These are phyloP conservation scores for Globisporangium parvum DNA, from an alignment of 352 stramenopile species.

Conservation along the genomic window DNA sequence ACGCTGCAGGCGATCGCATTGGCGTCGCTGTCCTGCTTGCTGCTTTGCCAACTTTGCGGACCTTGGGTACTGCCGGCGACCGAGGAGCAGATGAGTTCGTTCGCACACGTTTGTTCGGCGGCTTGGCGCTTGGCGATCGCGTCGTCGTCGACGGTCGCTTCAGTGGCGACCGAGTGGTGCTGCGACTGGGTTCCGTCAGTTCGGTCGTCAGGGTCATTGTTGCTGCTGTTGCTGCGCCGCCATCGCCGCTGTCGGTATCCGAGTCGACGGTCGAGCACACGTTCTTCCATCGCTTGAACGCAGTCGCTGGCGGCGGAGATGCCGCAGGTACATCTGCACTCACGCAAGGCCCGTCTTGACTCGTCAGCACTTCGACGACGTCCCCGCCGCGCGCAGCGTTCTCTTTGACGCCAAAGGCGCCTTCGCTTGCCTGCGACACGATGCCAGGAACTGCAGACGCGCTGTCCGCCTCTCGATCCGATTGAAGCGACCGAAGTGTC, in stretches of 20 bases:
- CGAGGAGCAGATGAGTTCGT: not conserved
- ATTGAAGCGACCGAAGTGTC: conserved; percentile 35
- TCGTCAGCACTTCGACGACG: too few relatives aligned
- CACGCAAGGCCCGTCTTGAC: too few relatives aligned
- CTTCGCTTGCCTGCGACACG: not conserved
- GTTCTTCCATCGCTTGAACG: conserved; percentile 27
- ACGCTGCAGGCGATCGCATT: not conserved
- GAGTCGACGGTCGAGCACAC: conserved; percentile 47
- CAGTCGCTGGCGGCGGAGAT: not conserved
- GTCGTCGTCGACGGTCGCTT: not conserved
- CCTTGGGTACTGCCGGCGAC: too few relatives aligned
- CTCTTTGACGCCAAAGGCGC: not conserved
- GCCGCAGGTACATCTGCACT: too few relatives aligned
- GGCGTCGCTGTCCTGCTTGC: not conserved
- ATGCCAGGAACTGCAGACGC: too few relatives aligned
- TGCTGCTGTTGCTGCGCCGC: not conserved
- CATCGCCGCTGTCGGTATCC: conserved; percentile 19
- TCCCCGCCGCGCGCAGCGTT: not conserved
- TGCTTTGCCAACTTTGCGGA: not conserved
- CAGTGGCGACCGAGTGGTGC: not conserved
- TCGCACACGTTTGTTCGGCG: not conserved
- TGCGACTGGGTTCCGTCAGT: not conserved
- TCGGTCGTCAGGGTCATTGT: not conserved
- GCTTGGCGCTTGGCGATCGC: not conserved
- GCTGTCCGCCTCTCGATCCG: not conserved